Conservation (phyloP, 1,284 basidiomycete species). For the Naganishia sp. region DNA sequence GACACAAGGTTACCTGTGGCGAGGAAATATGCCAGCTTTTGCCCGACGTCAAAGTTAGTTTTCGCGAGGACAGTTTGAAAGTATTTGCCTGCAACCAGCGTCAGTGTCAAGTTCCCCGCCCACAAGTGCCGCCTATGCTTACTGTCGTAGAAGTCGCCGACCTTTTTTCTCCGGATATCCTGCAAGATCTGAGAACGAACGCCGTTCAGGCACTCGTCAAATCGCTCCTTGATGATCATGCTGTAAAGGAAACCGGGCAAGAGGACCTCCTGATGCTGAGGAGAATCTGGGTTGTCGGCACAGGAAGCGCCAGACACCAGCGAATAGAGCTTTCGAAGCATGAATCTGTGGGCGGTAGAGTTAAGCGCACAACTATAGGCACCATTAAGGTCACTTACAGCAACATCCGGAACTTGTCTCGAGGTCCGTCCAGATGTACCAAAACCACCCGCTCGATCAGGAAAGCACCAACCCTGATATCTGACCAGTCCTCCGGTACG, state of each 20-base stretch:
- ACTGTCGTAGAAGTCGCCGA: slow-evolving; percentile 83
- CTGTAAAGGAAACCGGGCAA: slow-evolving; percentile 90
- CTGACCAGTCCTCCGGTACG: slow-evolving; percentile 90
- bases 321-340: slow-evolving; percentile 94
- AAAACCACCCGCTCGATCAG: slow-evolving; percentile 84
- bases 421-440: slow-evolving; percentile 83
- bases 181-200: slow-evolving; percentile 71
- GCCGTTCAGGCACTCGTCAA: slow-evolving; percentile 83
- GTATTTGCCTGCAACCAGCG: slow-evolving; percentile 65
- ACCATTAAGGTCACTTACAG: slow-evolving; percentile 62
- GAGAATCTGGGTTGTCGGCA: slow-evolving; percentile 96
- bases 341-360: slow-evolving; percentile 66
- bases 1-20: slow-evolving; percentile 97
- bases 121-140: slow-evolving; percentile 43
- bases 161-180: slow-evolving; percentile 74
- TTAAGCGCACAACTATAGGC: not conserved
- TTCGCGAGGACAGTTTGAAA: slow-evolving; percentile 74
- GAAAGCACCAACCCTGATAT: slow-evolving; percentile 78
- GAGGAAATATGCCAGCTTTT: slow-evolving; percentile 88
- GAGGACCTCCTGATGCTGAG: slow-evolving; percentile 96
- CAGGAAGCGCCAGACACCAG: slow-evolving; percentile 88
- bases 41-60: slow-evolving; percentile 89
- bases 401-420: slow-evolving; percentile 97
- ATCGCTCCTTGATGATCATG: slow-evolving; percentile 97
- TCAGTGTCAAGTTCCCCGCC: not conserved